Evolutionary conservation across 2,329 filamentous ascomycete species (phyloP), one percentile per base, ranked within the genome.

Genomic region (Aspergillus nomiae): DNA sequence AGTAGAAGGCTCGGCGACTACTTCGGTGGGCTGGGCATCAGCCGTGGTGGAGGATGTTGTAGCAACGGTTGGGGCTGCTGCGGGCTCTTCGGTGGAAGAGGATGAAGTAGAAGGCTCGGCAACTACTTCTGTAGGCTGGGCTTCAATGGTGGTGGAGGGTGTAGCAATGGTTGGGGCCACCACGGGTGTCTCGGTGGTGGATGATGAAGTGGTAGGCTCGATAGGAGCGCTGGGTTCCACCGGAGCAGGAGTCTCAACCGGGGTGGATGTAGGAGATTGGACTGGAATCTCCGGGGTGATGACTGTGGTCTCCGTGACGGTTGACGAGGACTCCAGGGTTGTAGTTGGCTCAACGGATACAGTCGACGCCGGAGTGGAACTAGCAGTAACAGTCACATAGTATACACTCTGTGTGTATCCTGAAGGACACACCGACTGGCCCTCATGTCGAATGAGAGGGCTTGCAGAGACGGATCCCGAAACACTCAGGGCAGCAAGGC

Each of bases 351-450:
- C 63, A 32, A 63, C 46, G 8, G 46, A 36, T 30, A 36, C 14
- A 36, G 62, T 58, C 11, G 63, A 34, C 3, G 62, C 50, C 6
- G 64, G n/a, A 45, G 67, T 57, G 14, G 70, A 56, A 32, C 69
- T 65, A 45, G 65, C 60, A 19, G 68, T 67, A 48, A 75, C 63
- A 19, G 73, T 72, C 58, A 70, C 68, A 56, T 73, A 73, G 61
- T 69, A 70, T 38, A 73, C 67, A 51, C 67, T 71, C 59, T 65
- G 59, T 3, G 70, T 69, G 56, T 75, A 74, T 34, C 71, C 71
- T 34, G 68, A 65, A 16, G 71, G 72, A 51, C 73, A 76, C 41
- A 66, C 63, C 51, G 59, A 61, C 16, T 66, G 58, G 36, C 66
- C 58, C n/a, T 67, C 63, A 10, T 59, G 62, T 19, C 51, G 54